phyloP scores from a whole-genome alignment of 139 green algal species.

The Coelastrella sp. region DNA sequence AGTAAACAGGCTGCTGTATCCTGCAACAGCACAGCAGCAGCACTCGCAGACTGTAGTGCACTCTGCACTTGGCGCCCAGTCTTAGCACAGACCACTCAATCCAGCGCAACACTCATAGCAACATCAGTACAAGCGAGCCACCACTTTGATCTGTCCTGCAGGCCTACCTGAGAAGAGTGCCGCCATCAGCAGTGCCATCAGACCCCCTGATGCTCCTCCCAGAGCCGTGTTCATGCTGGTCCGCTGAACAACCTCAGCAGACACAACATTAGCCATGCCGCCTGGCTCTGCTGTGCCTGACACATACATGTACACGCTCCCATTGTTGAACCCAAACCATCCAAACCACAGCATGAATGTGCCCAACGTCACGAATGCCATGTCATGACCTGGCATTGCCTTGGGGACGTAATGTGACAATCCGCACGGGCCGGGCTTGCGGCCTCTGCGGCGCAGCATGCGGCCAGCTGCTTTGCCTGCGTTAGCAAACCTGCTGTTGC shows the following conservation, averaged over 20 bases:
- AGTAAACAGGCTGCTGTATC: too few relatives aligned
- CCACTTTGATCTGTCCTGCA: background rate
- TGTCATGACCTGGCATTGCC: constrained; percentile 64
- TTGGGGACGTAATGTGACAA: constrained; percentile 29
- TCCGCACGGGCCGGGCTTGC: background rate
- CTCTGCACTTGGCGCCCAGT: background rate
- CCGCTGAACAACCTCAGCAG: constrained; percentile 9
- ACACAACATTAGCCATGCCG: background rate
- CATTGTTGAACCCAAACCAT: constrained; percentile 69
- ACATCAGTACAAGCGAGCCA: too few relatives aligned
- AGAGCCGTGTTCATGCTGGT: constrained; percentile 65
- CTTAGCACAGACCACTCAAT: background rate
- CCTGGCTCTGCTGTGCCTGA: background rate
- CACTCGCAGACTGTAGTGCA: background rate
- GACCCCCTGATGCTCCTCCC: constrained; percentile 20
- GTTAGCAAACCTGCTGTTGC: background rate
- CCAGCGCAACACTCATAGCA: background rate
- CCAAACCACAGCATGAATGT: constrained; percentile 68
- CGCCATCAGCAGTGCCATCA: constrained; percentile 54
- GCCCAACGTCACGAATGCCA: constrained; percentile 58
- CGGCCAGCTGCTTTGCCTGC: background rate
- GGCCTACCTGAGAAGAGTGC: constrained; percentile 30
- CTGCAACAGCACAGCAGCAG: background rate
- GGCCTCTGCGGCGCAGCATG: background rate
- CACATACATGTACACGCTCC: constrained; percentile 58